Evolutionary conservation across 306 rosid species (phyloP).

Genomic region (Ziziphus jujuba): DNA sequence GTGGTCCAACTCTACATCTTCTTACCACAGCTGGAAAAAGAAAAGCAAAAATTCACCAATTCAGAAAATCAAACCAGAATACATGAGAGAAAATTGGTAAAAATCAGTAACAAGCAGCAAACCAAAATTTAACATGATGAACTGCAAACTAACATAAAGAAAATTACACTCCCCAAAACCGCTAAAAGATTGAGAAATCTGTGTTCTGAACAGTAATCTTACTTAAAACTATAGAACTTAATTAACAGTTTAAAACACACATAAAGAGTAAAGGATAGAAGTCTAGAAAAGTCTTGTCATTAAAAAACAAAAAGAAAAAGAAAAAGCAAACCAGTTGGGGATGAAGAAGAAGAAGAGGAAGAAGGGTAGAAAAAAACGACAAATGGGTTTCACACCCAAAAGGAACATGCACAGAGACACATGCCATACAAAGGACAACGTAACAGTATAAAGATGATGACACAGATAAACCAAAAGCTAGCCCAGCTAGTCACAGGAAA

Average conservation of each 20-base stretch:
- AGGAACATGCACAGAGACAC: constrained; percentile 17
- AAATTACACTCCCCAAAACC: neutral
- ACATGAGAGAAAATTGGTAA: too few relatives aligned
- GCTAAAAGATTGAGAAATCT: too few relatives aligned
- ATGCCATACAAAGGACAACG: constrained; percentile 31
- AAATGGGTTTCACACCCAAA: neutral
- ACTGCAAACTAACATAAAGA: neutral
- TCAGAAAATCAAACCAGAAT: constrained; percentile 13
- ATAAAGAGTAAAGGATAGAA: too few relatives aligned
- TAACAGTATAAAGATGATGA: constrained; percentile 19
- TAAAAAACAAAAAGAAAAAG: neutral
- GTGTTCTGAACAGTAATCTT: too few relatives aligned
- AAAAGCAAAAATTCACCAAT: constrained; percentile 13
- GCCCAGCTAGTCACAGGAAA: constrained; percentile 7
- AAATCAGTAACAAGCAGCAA: neutral
- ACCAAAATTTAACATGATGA: constrained; percentile 7
- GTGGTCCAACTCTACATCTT: constrained; percentile 34
- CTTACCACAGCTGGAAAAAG: constrained; percentile 33
- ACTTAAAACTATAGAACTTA: too few relatives aligned
- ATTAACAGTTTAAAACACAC: too few relatives aligned
- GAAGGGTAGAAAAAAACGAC: constrained; percentile 2
- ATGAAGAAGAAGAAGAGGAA: constrained; percentile 1
- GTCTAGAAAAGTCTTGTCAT: neutral
- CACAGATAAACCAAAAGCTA: constrained; percentile 23
- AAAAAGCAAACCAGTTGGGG: too few relatives aligned